Percentiles rank a stretch among this genome's conserved stretches.
Evolutionary conservation across 768 basidiomycete genomes (phyloP).

Genomic region (Arthromyces matolae): DNA sequence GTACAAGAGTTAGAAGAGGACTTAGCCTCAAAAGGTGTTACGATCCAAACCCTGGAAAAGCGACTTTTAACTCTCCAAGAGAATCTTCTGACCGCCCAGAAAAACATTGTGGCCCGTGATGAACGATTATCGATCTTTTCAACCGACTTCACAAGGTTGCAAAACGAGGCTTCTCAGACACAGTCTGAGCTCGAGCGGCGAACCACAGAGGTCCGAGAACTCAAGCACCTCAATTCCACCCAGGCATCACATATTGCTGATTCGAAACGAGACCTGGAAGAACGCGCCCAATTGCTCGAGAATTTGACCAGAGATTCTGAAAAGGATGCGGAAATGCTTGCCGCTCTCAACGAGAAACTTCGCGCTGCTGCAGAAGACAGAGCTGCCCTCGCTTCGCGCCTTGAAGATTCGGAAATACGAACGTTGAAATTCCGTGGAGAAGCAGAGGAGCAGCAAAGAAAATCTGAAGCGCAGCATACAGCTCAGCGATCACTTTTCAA

Average conservation of each 20-base stretch:
- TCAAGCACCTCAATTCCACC: slow-evolving; percentile 16
- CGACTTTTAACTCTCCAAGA: slow-evolving; percentile 17
- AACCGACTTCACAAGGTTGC: slow-evolving; percentile 16
- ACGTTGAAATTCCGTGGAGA: slow-evolving; percentile 2
- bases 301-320: slow-evolving; percentile 12
- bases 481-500: slow-evolving; percentile 1
- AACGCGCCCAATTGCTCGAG: slow-evolving; percentile 12
- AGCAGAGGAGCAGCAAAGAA: not conserved
- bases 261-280: slow-evolving; percentile 14
- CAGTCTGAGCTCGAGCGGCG: slow-evolving; percentile 8
- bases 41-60: slow-evolving; percentile 17
- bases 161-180: slow-evolving; percentile 14
- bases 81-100: slow-evolving; percentile 15
- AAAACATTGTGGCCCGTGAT: slow-evolving; percentile 23
- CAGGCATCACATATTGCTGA: slow-evolving; percentile 10
- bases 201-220: slow-evolving; percentile 1
- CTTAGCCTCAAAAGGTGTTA: slow-evolving; percentile 13
- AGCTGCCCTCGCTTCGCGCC: slow-evolving; percentile 6
- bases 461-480: slow-evolving; percentile 2
- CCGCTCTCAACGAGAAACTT: slow-evolving; percentile 11
- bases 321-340: slow-evolving; percentile 11
- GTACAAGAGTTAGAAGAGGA: slow-evolving; percentile 17
- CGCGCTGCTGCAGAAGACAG: slow-evolving; percentile 7
- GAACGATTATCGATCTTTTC: slow-evolving; percentile 22
- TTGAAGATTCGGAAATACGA: slow-evolving; percentile 10